Conservation (phyloP, 1,284 basidiomycete species). For the Pascua guehoae region DNA sequence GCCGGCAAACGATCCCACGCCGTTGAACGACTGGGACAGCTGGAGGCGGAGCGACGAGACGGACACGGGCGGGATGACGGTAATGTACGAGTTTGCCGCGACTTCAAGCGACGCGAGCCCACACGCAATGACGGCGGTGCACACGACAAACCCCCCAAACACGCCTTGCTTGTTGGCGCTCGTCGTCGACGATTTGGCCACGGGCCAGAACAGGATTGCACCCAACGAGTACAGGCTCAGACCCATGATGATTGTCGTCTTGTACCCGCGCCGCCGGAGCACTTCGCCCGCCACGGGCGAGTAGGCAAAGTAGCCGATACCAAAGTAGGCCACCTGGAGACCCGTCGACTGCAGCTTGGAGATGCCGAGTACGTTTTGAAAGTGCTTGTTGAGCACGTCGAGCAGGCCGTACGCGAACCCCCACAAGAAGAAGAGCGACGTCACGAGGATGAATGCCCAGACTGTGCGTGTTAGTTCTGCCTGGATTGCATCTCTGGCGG, state of each 20-base stretch:
- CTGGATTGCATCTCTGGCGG: too few species aligned
- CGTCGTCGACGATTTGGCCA: conserved; percentile 54
- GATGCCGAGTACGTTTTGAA: conserved; percentile 72
- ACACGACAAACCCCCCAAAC: conserved; percentile 70
- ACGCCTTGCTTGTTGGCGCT: conserved; percentile 47
- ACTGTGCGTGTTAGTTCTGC: conserved; percentile 17
- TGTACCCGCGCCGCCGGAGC: conserved; percentile 52
- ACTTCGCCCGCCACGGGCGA: conserved; percentile 49
- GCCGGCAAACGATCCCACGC: conserved; percentile 71
- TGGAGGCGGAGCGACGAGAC: conserved; percentile 74
- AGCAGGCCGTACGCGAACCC: conserved; percentile 61
- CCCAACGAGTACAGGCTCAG: conserved; percentile 66
- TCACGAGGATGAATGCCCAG: conserved; percentile 65
- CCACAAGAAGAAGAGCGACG: conserved; percentile 77
- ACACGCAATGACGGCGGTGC: conserved; percentile 63
- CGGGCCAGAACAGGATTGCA: conserved; percentile 78
- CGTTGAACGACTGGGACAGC: conserved; percentile 78
- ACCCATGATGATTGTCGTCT: conserved; percentile 58
- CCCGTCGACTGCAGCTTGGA: conserved; percentile 74
- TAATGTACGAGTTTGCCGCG: conserved; percentile 75
- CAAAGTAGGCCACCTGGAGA: conserved; percentile 79
- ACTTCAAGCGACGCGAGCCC: conserved; percentile 54
- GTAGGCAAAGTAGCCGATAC: conserved; percentile 58
- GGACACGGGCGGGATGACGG: conserved; percentile 56
- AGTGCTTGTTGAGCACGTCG: conserved; percentile 78